Conservation (phyloP, 257 asterid species). For the Oldenlandia corymbosa region DNA sequence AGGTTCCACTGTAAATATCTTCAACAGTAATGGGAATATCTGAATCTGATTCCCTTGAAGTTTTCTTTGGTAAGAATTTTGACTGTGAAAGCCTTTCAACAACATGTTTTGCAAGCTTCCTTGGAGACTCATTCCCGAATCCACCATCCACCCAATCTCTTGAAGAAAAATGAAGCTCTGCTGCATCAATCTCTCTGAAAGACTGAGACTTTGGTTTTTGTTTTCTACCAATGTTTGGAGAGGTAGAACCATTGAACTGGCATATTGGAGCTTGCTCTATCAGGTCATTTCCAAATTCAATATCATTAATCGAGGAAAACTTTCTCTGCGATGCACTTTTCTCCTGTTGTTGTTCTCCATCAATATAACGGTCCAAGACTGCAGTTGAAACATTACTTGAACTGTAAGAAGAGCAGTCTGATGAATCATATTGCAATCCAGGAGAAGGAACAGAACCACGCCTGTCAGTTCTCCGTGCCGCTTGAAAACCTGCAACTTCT, state of each 20-base stretch:
- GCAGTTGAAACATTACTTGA: constrained; percentile 74
- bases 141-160: constrained; percentile 46
- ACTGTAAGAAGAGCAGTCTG: constrained; percentile 67
- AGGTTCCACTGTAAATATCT: constrained; percentile 59
- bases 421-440: constrained; percentile 48
- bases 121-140: constrained; percentile 63
- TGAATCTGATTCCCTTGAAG: constrained; percentile 47
- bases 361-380: constrained; percentile 83
- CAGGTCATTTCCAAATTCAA: constrained; percentile 35
- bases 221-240: constrained; percentile 46
- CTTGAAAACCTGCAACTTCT: constrained; percentile 32
- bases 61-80: constrained; percentile 38
- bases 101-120: constrained; percentile 76
- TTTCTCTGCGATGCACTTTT: constrained; percentile 31
- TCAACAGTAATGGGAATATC: constrained; percentile 83
- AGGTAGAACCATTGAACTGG: constrained; percentile 41
- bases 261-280: constrained; percentile 51
- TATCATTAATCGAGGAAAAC: constrained; percentile 34
- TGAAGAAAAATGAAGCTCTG: constrained; percentile 41
- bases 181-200: constrained; percentile 51
- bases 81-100: constrained; percentile 93
- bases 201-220: constrained; percentile 81
- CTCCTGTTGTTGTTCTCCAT: constrained; percentile 76
- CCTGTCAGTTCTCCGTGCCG: constrained; percentile 39
- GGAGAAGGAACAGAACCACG: constrained; percentile 32